Base-by-base conservation (phyloP, 495 filamentous ascomycete species). In the Talaromyces nanjingensis region DNA sequence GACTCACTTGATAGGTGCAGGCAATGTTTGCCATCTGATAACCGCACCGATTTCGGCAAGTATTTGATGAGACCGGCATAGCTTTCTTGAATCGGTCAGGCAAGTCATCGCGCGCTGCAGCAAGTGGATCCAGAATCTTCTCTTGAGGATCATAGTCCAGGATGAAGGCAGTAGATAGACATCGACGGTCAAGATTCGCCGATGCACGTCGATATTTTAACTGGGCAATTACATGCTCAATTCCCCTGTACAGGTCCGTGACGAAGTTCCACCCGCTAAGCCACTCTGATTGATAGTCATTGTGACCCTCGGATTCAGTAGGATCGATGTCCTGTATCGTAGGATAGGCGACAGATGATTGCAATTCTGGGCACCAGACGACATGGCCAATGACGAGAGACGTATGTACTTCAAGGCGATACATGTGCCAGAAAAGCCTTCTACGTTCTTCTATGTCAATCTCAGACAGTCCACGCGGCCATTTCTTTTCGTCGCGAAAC, bases 321-420 rank as follows among this genome's bases (percentile, higher is more conserved):
- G 18, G n/a, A 29, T 55, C 20, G 12, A 12, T 24, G 53, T 55
- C 53, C 14, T 55, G 53, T 24, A 55, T 55, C 14, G 53, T 55
- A 31, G 53, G 56, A 34, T 59, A 59, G 29, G 29, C 25, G 8
- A 59, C 56, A 3, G 56, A 59, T 33, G 29, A 29, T 18, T 59
- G 56, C 29, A 33, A 37, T 20, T 59, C 56, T 34, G 56, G 31
- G 8, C 9, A 31, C 8, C 56, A 12, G 12, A 59, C 29, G n/a
- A 59, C n/a, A 33, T 59, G 56, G 27, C 56, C 56, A 59, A 59
- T 29, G 8, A 59, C 56, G 9, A 29, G 18, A 34, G 56, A 29
- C 14, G 56, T 31, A 5, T 59, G 56, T 20, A 59, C 29, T 33
- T 59, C 56, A 59, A 59, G 56, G n/a, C 56, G 31, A 59, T 59